A percentile compares a stretch with the other conserved stretches of the same genome.
Evolutionary conservation across 1,139 yeast species (phyloP).

Genomic region (Candida frijolesensis): DNA sequence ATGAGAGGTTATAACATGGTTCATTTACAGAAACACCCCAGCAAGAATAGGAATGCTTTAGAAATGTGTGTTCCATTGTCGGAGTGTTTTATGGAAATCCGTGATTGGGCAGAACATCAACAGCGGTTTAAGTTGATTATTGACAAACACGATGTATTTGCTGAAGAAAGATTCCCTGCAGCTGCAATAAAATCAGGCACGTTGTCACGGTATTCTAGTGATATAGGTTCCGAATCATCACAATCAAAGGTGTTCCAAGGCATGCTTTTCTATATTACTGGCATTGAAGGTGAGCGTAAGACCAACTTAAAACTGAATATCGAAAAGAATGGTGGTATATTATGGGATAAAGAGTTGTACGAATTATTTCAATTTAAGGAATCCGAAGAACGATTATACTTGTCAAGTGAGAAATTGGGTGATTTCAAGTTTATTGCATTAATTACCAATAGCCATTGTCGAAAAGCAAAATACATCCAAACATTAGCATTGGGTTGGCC

Average conservation of each 20-base stretch:
- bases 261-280: constrained; percentile 42
- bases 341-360: constrained; percentile 51
- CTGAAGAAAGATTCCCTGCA: constrained; percentile 9
- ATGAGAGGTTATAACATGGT: constrained; percentile 61
- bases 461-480: constrained; percentile 82
- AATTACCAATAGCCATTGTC: constrained; percentile 55
- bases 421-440: constrained; percentile 61
- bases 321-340: constrained; percentile 52
- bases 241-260: constrained; percentile 20
- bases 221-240: background rate
- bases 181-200: constrained; percentile 10
- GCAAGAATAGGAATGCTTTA: constrained; percentile 12
- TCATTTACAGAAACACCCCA: constrained; percentile 28
- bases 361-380: constrained; percentile 27
- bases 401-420: constrained; percentile 20
- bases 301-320: constrained; percentile 38
- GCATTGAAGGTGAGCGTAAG: constrained; percentile 40
- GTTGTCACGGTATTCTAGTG: constrained; percentile 8
- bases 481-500: constrained; percentile 93
- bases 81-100: constrained; percentile 36
- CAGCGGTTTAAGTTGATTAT: constrained; percentile 23
- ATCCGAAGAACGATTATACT: constrained; percentile 9
- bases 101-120: constrained; percentile 46
- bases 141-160: constrained; percentile 16
- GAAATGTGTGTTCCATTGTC: constrained; percentile 18